Evolutionary conservation across 2,329 filamentous ascomycete species (phyloP).

Genomic region (Neopestalotiopsis sp.): DNA sequence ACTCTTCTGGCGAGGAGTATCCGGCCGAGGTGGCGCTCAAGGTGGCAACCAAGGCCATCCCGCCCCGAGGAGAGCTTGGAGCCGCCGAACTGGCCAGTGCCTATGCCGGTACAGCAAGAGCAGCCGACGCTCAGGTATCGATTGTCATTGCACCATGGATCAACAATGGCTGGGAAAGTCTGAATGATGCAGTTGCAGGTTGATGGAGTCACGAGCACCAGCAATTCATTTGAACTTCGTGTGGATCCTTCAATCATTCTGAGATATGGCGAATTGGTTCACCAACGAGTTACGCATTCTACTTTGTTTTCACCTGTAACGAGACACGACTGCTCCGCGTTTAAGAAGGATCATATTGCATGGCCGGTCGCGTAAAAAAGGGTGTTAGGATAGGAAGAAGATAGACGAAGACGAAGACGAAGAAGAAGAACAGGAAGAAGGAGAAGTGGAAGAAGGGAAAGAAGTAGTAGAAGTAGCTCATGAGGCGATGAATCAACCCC

Average conservation of each 20-base stretch:
- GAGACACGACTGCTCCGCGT: neutral
- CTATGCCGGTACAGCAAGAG: constrained; percentile 74
- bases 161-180: constrained; percentile 65
- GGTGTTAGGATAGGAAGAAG: neutral
- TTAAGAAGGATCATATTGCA: neutral
- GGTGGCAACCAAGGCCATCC: constrained; percentile 76
- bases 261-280: neutral
- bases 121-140: constrained; percentile 76
- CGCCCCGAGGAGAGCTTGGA: constrained; percentile 71
- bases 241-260: neutral
- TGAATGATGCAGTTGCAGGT: constrained; percentile 46
- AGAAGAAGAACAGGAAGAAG: no score
- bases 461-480: no score
- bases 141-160: constrained; percentile 85
- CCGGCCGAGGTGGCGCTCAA: constrained; percentile 79
- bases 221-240: neutral
- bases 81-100: constrained; percentile 74
- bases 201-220: constrained; percentile 20
- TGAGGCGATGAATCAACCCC: no score
- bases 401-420: no score
- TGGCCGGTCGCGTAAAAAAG: neutral
- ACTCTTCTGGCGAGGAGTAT: constrained; percentile 57
- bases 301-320: neutral
- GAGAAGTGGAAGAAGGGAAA: no score
- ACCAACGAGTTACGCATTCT: neutral